Conservation (phyloP, 2,329 filamentous ascomycete species). For the Cadophora sp. region DNA sequence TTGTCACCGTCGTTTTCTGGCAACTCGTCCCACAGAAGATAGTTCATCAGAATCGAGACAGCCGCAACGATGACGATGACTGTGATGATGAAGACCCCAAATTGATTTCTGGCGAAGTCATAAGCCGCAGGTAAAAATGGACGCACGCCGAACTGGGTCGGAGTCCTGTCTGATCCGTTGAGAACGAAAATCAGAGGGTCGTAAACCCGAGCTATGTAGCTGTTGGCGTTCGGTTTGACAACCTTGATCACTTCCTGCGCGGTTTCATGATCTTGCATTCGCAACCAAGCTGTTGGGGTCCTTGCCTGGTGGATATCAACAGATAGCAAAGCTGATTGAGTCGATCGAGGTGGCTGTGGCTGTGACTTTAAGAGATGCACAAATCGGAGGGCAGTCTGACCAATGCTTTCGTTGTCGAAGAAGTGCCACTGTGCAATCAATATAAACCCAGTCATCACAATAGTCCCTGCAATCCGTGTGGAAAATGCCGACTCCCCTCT, state of each 20-base stretch:
- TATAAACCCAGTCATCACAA: slow-evolving; percentile 75
- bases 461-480: slow-evolving; percentile 76
- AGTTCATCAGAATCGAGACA: slow-evolving; percentile 75
- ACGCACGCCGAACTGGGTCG: slow-evolving; percentile 51
- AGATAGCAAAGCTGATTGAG: slow-evolving; percentile 51
- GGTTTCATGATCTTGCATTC: slow-evolving; percentile 79
- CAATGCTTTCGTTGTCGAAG: slow-evolving; percentile 63
- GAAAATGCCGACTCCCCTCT: slow-evolving; percentile 71
- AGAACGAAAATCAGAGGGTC: slow-evolving; percentile 77
- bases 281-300: slow-evolving; percentile 78
- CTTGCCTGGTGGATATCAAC: slow-evolving; percentile 75
- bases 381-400: slow-evolving; percentile 47
- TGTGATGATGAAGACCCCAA: slow-evolving; percentile 64
- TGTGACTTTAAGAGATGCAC: slow-evolving; percentile 37
- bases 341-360: slow-evolving; percentile 23
- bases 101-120: slow-evolving; percentile 70
- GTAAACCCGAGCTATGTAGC: slow-evolving; percentile 76
- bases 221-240: slow-evolving; percentile 73
- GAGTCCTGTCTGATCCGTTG: slow-evolving; percentile 70
- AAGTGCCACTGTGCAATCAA: slow-evolving; percentile 81
- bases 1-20: slow-evolving; percentile 54
- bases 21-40: slow-evolving; percentile 69
- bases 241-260: slow-evolving; percentile 78
- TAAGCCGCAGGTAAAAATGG: slow-evolving; percentile 64
- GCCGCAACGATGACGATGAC: slow-evolving; percentile 68